These are phyloP conservation scores for Salix arbutifolia DNA, from an alignment of 345 rosid species.

Conservation along the genomic window DNA sequence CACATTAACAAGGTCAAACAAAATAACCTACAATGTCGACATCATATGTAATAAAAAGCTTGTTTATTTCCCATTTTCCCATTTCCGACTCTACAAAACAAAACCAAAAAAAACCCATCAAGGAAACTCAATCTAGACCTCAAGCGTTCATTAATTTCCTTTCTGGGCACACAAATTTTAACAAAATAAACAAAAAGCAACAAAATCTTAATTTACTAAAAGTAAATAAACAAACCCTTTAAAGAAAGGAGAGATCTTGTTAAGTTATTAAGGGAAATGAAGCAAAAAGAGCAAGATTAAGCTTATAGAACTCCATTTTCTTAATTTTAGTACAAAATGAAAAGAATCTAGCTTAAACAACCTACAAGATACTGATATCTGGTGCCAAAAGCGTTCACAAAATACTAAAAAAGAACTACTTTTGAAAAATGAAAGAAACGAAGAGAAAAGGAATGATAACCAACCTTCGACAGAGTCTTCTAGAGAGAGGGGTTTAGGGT, in stretches of 20 bases:
- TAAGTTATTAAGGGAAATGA: background rate
- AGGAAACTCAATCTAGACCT: background rate
- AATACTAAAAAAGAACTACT: too few species aligned
- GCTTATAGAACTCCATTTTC: background rate
- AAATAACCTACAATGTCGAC: background rate
- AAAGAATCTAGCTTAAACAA: background rate
- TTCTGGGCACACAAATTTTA: background rate
- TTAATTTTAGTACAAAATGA: background rate
- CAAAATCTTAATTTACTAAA: background rate
- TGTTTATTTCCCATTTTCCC: background rate
- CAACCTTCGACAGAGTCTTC: background rate
- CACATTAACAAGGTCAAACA: background rate
- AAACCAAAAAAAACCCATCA: background rate
- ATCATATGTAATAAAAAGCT: background rate
- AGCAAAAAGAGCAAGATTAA: background rate
- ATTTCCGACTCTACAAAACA: background rate
- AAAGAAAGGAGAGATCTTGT: background rate
- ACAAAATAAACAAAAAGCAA: background rate
- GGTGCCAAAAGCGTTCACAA: background rate
- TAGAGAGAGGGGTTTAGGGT: conserved; percentile 13
- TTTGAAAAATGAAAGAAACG: background rate
- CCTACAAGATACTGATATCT: too few species aligned
- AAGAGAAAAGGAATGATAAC: background rate
- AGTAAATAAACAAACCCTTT: background rate
- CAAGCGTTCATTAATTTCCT: background rate